A percentile compares a stretch with the other conserved stretches of the same genome.
Evolutionary conservation across 441 rosid species (phyloP).

Genomic region (Aleurites moluccanus): DNA sequence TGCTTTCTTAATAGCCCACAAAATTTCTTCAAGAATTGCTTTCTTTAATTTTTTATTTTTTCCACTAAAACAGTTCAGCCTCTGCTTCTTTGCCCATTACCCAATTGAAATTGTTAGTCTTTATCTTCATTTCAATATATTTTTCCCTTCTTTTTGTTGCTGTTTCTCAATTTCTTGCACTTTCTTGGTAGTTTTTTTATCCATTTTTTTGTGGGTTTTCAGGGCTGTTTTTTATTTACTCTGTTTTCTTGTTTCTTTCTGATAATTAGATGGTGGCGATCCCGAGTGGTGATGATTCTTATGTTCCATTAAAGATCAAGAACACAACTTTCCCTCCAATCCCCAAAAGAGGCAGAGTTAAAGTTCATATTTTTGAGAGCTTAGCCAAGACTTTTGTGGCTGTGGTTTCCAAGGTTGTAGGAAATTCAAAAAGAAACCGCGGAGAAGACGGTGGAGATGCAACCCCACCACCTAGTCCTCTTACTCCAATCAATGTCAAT

Average conservation of each 20-base stretch:
- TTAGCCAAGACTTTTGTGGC: constrained; percentile 1
- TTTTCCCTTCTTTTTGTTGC: background rate
- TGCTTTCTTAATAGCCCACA: background rate
- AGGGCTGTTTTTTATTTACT: background rate
- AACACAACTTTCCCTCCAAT: constrained; percentile 11
- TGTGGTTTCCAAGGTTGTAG: background rate
- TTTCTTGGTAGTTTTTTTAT: background rate
- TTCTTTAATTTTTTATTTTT: background rate
- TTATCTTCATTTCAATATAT: background rate
- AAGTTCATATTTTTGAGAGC: constrained; percentile 21
- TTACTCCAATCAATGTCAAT: background rate
- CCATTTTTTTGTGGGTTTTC: constrained; percentile 9
- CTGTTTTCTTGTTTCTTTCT: constrained; percentile 16
- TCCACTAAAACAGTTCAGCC: background rate
- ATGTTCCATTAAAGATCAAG: constrained; percentile 19
- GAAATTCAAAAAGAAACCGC: background rate
- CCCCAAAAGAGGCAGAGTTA: constrained; percentile 15
- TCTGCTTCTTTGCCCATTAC: background rate
- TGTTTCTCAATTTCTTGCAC: background rate
- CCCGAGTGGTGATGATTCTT: constrained; percentile 13
- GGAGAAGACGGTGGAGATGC: background rate
- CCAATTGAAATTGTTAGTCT: background rate
- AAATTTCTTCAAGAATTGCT: background rate
- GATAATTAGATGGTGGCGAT: constrained; percentile 21
- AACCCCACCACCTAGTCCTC: constrained; percentile 3